Evolutionary conservation across 768 basidiomycete genomes (phyloP), one percentile per base, ranked within the genome.

Genomic region (Naganishia kalamii): DNA sequence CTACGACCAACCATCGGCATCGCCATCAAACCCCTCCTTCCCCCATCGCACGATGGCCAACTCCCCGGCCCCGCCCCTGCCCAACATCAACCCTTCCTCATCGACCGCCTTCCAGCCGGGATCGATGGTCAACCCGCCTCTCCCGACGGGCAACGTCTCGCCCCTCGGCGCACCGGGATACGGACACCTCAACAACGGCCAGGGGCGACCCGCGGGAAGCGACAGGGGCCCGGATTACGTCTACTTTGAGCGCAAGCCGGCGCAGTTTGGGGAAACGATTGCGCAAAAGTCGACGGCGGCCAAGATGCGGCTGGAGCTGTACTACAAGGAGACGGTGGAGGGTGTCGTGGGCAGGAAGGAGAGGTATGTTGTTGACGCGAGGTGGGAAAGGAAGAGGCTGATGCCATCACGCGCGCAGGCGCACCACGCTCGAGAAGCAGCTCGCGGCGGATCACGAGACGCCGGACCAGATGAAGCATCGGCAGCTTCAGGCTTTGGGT

Each of bases 301-400:
- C 2, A 92, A 96, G 78, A 82, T 97, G 80, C 96, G 94, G 79
- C 83, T 98, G 60, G 96, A 98, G 80, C 87, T 93, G 75, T 96
- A 87, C 76, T 99, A 97, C 80, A 96, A 97, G 78, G 87, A 96
- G 43, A 90, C 90, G 0, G 96, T 99, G 44, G 92, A 97, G 76
- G 85, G 88, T 48, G 94, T 94, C 13, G 90, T 99, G 49, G 92
- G 93, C 74, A 82, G 96, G 60, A 97, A 97, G 76, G 84, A 86
- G 60, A 85, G 94, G 92, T 92, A 52, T 63, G 79, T 67, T 15
- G 17, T 37, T 21, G 19, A 57, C 5, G 23, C 27, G 21, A 63
- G 35, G 48, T 51, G 29, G 37, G 23, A 13, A 47, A 40, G 32
- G 32, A 63, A 15, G 62, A 49, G 46, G 62, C 62, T 37, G 29